Conservation (phyloP, 2,329 filamentous ascomycete genomes). For the Chaetomiaceae sp. region DNA sequence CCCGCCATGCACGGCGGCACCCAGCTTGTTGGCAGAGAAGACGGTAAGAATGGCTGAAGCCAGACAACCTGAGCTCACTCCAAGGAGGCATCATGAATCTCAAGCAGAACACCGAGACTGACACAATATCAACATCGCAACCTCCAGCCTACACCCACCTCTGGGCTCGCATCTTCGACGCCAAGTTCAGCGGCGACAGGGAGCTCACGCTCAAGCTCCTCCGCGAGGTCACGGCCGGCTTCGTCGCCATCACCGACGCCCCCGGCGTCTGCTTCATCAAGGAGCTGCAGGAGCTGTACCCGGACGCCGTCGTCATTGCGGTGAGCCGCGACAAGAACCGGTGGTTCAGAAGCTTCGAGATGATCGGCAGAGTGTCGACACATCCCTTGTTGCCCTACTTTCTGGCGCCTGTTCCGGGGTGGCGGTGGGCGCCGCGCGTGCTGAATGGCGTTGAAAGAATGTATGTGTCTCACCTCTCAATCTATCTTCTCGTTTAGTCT, state of each 20-base stretch:
- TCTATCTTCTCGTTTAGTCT: too few species aligned
- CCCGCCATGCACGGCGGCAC: conserved; percentile 48
- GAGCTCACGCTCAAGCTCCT: conserved; percentile 20
- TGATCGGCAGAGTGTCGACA: background rate
- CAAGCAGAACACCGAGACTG: too few species aligned
- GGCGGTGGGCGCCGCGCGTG: too few species aligned
- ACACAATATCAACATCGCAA: too few species aligned
- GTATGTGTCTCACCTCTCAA: too few species aligned
- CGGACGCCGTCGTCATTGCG: conserved; percentile 41
- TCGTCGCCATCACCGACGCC: conserved; percentile 38
- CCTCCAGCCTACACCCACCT: conserved; percentile 1
- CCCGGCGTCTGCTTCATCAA: conserved; percentile 37
- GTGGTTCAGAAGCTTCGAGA: conserved; percentile 30
- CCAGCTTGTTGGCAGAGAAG: conserved; percentile 33
- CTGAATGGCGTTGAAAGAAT: too few species aligned
- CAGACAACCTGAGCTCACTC: too few species aligned
- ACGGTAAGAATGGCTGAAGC: too few species aligned
- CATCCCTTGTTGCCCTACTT: background rate
- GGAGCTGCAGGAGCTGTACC: conserved; percentile 41
- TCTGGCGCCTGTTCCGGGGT: too few species aligned
- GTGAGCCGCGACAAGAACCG: conserved; percentile 31
- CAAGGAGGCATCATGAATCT: too few species aligned
- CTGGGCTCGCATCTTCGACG: conserved; percentile 9
- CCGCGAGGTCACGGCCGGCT: conserved; percentile 33
- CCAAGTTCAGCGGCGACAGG: conserved; percentile 6